Evolutionary conservation across 768 basidiomycete genomes (phyloP), one percentile per base, ranked within the genome.

Genomic region (Candolleomyces aberdarensis): DNA sequence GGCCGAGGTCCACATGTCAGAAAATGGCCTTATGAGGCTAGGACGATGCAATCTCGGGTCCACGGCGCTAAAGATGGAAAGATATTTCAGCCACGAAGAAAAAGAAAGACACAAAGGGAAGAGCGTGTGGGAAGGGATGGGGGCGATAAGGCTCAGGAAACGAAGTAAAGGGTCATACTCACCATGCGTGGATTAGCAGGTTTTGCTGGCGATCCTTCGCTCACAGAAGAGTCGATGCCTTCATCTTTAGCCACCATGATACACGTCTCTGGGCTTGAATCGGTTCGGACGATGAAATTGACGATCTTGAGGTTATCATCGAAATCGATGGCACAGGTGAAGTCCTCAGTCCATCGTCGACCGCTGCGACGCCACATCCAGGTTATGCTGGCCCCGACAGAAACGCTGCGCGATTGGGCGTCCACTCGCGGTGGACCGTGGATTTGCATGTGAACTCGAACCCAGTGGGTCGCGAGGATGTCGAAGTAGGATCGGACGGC

Each of bases 401-500:
- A 63, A 20, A 78, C 76, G 41, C 70, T 70, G 19, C 70, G 69
- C 1, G 67, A 62, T 1, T 62, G 62, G 5, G 66, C 44, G 31
- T 75, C 70, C 5, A 72, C 67, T 15, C 66, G 61, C 5, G 60
- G 66, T 55, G 61, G 72, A 66, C 31, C 66, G 59, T 57, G 67
- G 19, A 68, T 52, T n/a, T 60, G 62, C 17, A 74, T 61, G 20
- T 73, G 64, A 0, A 75, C 69, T 8, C 80, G 76, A 5, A 68
- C 71, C 75, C 77, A 83, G 63, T 82, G 74, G 3, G 80, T 80
- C 15, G 77, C 73, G 32, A 81, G 66, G 48, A 82, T 67, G 66
- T 83, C 80, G 54, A 82, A 80, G 63, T 82, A 83, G 0, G 81
- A 83, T 19, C 80, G 77, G 31, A 82, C 69, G 15, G 78, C 81